Conservation (phyloP, 2,329 filamentous ascomycete genomes). For the Sporothrix pseudoabietina region DNA sequence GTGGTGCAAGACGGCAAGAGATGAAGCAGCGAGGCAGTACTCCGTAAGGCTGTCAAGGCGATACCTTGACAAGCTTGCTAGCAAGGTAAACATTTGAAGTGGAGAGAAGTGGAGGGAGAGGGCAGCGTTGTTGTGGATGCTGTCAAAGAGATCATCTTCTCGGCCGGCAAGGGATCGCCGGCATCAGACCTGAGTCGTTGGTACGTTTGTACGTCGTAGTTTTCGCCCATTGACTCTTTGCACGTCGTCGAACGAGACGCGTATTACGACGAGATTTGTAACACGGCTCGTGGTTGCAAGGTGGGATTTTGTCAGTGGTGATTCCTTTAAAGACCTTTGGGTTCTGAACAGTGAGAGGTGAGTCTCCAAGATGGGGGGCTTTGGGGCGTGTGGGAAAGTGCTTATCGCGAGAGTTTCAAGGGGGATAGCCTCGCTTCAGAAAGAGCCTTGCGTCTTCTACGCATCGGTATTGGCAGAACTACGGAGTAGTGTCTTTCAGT, state of each 20-base stretch:
- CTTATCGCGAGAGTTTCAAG: neutral
- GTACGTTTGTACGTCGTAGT: neutral
- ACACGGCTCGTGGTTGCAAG: slow-evolving; percentile 19
- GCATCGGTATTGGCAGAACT: neutral
- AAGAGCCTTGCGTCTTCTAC: neutral
- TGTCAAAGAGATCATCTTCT: neutral
- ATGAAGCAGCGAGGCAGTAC: neutral
- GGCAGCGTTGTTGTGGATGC: neutral
- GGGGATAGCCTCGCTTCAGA: neutral
- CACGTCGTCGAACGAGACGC: neutral
- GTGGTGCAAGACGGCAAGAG: neutral
- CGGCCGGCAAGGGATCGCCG: neutral
- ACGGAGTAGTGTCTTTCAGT: neutral
- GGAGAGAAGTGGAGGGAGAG: too few species aligned
- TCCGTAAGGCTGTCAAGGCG: neutral
- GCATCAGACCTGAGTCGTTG: neutral
- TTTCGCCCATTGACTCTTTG: neutral
- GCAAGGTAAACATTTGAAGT: too few species aligned
- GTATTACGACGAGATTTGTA: neutral
- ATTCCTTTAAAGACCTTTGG: neutral
- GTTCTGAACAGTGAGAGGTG: neutral
- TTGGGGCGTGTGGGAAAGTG: neutral
- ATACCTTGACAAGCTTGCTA: too few species aligned
- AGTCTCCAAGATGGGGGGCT: neutral
- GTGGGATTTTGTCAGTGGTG: neutral